Evolutionary conservation across 2,329 filamentous ascomycete genomes (phyloP).

Genomic region (Epichloe typhina): DNA sequence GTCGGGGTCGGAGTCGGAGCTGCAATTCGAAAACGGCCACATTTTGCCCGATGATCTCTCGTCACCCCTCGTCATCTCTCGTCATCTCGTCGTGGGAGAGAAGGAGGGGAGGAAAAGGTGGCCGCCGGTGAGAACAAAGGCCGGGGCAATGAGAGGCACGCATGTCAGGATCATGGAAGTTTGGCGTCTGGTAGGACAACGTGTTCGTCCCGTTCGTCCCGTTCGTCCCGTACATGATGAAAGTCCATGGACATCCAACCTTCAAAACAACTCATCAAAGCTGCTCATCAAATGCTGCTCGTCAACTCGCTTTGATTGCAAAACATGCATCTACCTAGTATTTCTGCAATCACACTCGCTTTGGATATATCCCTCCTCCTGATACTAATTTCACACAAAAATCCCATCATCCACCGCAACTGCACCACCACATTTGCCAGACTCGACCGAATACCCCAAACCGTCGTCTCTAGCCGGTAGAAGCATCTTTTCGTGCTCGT

Average conservation of each 20-base stretch:
- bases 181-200: too few relatives aligned
- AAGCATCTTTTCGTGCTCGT: not conserved
- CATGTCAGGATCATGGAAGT: too few relatives aligned
- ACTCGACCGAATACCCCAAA: not conserved
- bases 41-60: slow-evolving; percentile 12
- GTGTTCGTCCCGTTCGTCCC: too few relatives aligned
- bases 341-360: not conserved
- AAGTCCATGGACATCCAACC: too few relatives aligned
- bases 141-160: too few relatives aligned
- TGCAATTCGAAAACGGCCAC: slow-evolving; percentile 37
- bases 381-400: not conserved
- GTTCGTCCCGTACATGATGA: too few relatives aligned
- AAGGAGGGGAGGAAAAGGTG: not conserved
- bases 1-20: slow-evolving; percentile 24
- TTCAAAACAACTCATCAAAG: too few relatives aligned
- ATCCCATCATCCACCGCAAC: not conserved
- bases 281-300: too few relatives aligned
- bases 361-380: not conserved
- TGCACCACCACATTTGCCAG: not conserved
- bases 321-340: not conserved
- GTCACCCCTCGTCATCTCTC: too few relatives aligned
- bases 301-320: not conserved
- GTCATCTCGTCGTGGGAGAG: not conserved
- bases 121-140: not conserved
- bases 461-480: slow-evolving; percentile 2